Evolutionary conservation across 2,329 filamentous ascomycete species (phyloP).

Genomic region (Apiospora pterosperma): DNA sequence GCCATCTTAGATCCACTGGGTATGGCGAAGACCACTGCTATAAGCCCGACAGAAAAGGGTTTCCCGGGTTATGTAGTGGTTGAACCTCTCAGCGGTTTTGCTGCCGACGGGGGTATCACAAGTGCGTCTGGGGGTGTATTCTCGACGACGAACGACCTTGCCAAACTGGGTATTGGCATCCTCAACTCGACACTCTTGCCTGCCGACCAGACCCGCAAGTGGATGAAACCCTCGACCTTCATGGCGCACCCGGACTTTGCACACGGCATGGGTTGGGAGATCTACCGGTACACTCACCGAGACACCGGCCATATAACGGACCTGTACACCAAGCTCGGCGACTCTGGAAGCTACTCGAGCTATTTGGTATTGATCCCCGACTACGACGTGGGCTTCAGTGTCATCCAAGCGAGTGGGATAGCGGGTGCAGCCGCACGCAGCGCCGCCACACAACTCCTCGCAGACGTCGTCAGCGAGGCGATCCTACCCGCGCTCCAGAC

Average conservation of each 20-base stretch:
- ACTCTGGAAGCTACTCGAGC: constrained; percentile 29
- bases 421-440: constrained; percentile 8
- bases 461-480: constrained; percentile 23
- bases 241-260: constrained; percentile 29
- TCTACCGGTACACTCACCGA: constrained; percentile 25
- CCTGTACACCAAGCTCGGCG: constrained; percentile 32
- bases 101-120: constrained; percentile 13
- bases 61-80: constrained; percentile 17
- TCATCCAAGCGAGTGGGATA: constrained; percentile 21
- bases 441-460: constrained; percentile 15
- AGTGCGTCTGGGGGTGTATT: constrained; percentile 28
- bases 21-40: constrained; percentile 15
- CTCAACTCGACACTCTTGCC: constrained; percentile 32
- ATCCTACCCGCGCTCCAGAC: constrained; percentile 23
- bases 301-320: constrained; percentile 23
- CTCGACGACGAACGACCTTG: constrained; percentile 30
- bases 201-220: constrained; percentile 29
- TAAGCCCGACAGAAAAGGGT: constrained; percentile 13
- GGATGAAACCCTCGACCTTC: constrained; percentile 37
- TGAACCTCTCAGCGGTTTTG: constrained; percentile 7
- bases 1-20: constrained; percentile 17
- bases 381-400: constrained; percentile 30
- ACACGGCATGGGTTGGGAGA: constrained; percentile 35
- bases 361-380: constrained; percentile 31
- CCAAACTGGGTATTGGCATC: constrained; percentile 34